A percentile compares a stretch with the other conserved stretches of the same genome.
phyloP scores from a whole-genome alignment of 2,329 filamentous ascomycete species.

The Penicillium occitanis region DNA sequence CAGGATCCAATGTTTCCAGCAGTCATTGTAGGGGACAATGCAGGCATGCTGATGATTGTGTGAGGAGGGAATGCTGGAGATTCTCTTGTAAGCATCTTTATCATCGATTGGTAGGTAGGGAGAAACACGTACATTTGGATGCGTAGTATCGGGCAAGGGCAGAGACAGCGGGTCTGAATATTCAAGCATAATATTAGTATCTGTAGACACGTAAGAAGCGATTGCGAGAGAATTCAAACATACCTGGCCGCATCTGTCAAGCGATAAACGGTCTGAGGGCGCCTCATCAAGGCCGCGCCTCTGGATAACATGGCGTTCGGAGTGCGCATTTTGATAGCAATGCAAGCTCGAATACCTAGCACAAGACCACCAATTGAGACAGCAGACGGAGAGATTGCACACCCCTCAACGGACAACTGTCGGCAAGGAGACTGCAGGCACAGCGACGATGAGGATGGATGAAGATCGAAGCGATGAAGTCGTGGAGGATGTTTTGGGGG shows the following conservation, averaged over 20 bases:
- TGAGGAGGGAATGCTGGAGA: conserved; percentile 84
- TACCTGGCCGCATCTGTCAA: conserved; percentile 46
- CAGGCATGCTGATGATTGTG: conserved; percentile 95
- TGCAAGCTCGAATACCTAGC: conserved; percentile 56
- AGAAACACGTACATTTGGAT: conserved; percentile 60
- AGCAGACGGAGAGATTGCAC: conserved; percentile 20
- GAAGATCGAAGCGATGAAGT: conserved; percentile 1
- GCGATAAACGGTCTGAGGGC: conserved; percentile 46
- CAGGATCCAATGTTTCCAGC: conserved; percentile 93
- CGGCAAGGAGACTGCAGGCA: conserved; percentile 26
- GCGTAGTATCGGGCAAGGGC: conserved; percentile 67
- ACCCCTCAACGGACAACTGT: conserved; percentile 24
- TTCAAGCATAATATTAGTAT: conserved; percentile 12
- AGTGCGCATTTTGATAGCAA: conserved; percentile 47
- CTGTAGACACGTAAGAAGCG: not conserved
- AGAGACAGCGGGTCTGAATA: conserved; percentile 49
- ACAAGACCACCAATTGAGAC: conserved; percentile 29
- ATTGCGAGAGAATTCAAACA: conserved; percentile 16
- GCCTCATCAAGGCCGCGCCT: conserved; percentile 47
- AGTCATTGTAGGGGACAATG: conserved; percentile 96
- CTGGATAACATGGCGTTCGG: conserved; percentile 45
- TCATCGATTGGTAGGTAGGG: conserved; percentile 18
- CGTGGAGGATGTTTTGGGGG: conserved; percentile 27
- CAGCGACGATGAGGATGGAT: conserved; percentile 26
- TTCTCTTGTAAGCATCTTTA: conserved; percentile 27